Evolutionary conservation across 805 yeast genomes (phyloP).

Genomic region (Lipomyces kockii): DNA sequence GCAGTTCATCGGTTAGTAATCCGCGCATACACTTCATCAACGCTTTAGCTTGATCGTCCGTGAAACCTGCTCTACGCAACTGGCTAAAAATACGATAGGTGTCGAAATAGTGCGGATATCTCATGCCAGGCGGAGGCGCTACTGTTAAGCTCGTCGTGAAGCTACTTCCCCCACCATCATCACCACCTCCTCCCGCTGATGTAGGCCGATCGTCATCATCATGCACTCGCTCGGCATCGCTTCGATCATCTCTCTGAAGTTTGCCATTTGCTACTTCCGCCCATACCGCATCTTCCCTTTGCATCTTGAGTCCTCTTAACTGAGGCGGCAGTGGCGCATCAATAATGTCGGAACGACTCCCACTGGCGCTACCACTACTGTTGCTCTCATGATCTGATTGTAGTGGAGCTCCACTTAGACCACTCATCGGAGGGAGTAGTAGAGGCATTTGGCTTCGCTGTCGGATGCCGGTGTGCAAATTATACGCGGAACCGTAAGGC

Average conservation of each 20-base stretch:
- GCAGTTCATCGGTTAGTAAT: slow-evolving; percentile 45
- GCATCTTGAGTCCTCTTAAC: not conserved
- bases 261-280: not conserved
- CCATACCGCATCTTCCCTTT: not conserved
- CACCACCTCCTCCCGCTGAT: not conserved
- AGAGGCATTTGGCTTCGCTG: not conserved
- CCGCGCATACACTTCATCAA: slow-evolving; percentile 54
- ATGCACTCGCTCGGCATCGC: not conserved
- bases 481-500: not conserved
- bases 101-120: slow-evolving; percentile 53
- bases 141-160: slow-evolving; percentile 7
- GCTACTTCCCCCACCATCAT: not conserved
- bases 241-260: not conserved
- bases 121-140: slow-evolving; percentile 11
- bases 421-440: not conserved
- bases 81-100: slow-evolving; percentile 64
- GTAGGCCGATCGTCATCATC: not conserved
- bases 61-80: slow-evolving; percentile 61
- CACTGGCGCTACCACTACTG: not conserved
- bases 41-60: slow-evolving; percentile 62
- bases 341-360: not conserved
- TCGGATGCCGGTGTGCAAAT: not conserved
- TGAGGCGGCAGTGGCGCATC: not conserved
- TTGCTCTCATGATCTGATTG: not conserved
- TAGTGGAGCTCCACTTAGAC: not conserved